These are phyloP conservation scores for Microdochium nivale DNA, from an alignment of 2,329 filamentous ascomycete species.

Conservation along the genomic window DNA sequence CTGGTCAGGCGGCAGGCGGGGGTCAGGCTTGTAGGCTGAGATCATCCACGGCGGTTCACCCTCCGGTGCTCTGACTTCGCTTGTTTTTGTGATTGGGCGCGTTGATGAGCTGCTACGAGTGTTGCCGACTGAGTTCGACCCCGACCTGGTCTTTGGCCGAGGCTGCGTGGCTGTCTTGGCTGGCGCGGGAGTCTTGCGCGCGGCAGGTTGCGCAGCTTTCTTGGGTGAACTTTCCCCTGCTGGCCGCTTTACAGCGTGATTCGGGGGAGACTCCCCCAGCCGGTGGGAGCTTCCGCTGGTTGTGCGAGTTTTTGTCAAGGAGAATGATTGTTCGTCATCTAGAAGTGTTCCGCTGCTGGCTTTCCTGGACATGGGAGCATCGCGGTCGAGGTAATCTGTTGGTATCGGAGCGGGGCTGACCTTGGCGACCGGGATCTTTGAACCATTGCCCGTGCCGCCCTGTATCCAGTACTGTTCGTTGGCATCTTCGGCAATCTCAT, in stretches of 20 bases:
- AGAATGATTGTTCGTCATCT: constrained; percentile 49
- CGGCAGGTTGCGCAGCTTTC: constrained; percentile 34
- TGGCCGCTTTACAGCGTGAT: constrained; percentile 28
- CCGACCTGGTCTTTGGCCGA: constrained; percentile 57
- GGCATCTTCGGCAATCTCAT: constrained; percentile 63
- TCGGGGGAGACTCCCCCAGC: constrained; percentile 35
- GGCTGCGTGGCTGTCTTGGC: constrained; percentile 31
- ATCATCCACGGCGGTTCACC: constrained; percentile 95
- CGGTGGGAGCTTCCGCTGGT: constrained; percentile 60
- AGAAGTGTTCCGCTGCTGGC: constrained; percentile 38
- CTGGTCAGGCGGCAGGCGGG: constrained; percentile 85
- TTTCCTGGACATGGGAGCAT: constrained; percentile 57
- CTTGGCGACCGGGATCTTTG: constrained; percentile 81
- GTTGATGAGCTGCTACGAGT: constrained; percentile 39
- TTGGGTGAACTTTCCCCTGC: constrained; percentile 45
- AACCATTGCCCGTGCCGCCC: constrained; percentile 48
- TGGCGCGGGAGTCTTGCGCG: constrained; percentile 36
- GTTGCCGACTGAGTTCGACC: constrained; percentile 24
- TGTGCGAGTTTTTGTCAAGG: constrained; percentile 53
- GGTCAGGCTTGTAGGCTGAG: constrained; percentile 91
- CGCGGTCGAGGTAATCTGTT: constrained; percentile 62
- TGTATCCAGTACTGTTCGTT: constrained; percentile 40
- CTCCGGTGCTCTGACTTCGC: constrained; percentile 64
- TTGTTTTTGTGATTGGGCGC: constrained; percentile 55
- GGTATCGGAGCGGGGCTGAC: constrained; percentile 70